Evolutionary conservation across 805 yeast genomes (phyloP).

Genomic region (Yarrowia deformans): DNA sequence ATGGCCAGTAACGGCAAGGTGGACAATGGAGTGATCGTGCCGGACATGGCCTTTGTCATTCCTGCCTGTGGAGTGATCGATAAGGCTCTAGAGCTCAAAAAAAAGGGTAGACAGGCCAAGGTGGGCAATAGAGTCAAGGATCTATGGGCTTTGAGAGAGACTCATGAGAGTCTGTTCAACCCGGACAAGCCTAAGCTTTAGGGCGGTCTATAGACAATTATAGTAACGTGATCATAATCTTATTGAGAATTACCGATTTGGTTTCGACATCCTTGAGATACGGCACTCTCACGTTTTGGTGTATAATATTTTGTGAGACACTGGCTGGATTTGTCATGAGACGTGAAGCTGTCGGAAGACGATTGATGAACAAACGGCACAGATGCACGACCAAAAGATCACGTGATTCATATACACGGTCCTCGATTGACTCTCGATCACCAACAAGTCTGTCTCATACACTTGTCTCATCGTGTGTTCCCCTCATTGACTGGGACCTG

Average conservation of each 20-base stretch:
- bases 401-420: no score
- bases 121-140: constrained; percentile 40
- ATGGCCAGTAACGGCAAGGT: constrained; percentile 52
- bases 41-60: constrained; percentile 51
- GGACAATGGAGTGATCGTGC: constrained; percentile 49
- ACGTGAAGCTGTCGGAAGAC: no score
- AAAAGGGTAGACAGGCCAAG: constrained; percentile 26
- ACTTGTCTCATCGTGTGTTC: neutral
- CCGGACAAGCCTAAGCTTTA: constrained; percentile 20
- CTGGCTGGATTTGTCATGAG: neutral
- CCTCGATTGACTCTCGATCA: no score
- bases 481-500: constrained; percentile 16
- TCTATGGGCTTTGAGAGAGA: constrained; percentile 43
- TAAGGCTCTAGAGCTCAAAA: constrained; percentile 43
- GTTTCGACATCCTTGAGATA: no score
- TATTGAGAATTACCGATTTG: no score
- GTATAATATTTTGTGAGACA: neutral
- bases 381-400: no score
- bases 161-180: constrained; percentile 41
- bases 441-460: neutral
- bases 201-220: neutral
- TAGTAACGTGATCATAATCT: constrained; percentile 1
- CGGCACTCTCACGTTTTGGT: neutral
- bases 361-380: no score
- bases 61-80: constrained; percentile 46